These are phyloP conservation scores for Fraxinus paxiana DNA, from an alignment of 305 asterid genomes.

Conservation along the genomic window DNA sequence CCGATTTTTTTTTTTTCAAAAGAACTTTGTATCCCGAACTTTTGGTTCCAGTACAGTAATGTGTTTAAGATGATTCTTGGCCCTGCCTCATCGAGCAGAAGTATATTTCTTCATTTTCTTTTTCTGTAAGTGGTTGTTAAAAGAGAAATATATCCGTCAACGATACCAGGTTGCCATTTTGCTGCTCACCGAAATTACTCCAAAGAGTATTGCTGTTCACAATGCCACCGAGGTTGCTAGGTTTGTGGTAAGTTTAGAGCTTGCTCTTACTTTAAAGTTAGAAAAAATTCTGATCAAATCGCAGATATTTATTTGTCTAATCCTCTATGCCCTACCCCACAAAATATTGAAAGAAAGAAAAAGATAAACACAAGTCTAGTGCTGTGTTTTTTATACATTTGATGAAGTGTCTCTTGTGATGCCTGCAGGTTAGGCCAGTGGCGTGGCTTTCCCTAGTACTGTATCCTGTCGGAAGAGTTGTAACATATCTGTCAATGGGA, in stretches of 20 bases:
- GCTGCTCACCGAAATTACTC: slow-evolving; percentile 98
- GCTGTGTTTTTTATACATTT: slow-evolving; percentile 23
- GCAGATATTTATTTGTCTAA: not conserved
- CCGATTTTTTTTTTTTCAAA: no score
- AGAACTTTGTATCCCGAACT: not conserved
- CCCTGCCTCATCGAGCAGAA: not conserved
- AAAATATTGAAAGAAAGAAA: not conserved
- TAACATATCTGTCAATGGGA: slow-evolving; percentile 95
- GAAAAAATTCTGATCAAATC: slow-evolving; percentile 8
- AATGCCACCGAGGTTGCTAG: slow-evolving; percentile 96
- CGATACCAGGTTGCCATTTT: slow-evolving; percentile 74
- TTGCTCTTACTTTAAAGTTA: slow-evolving; percentile 18
- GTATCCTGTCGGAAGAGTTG: slow-evolving; percentile 97
- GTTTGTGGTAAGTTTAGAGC: slow-evolving; percentile 77
- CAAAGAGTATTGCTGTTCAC: slow-evolving; percentile 97
- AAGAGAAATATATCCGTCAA: slow-evolving; percentile 21
- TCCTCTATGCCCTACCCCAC: not conserved
- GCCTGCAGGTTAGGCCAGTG: slow-evolving; percentile 93
- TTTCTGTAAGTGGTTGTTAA: slow-evolving; percentile 19
- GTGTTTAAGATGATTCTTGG: not conserved
- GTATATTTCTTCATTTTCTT: not conserved
- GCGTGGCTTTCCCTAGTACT: slow-evolving; percentile 94
- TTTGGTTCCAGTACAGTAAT: not conserved
- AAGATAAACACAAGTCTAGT: slow-evolving; percentile 2
- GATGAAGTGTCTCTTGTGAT: slow-evolving; percentile 31